A percentile compares a stretch with the other conserved stretches of the same genome.
Conservation (phyloP, 768 basidiomycete species). For the Imleria badia region DNA sequence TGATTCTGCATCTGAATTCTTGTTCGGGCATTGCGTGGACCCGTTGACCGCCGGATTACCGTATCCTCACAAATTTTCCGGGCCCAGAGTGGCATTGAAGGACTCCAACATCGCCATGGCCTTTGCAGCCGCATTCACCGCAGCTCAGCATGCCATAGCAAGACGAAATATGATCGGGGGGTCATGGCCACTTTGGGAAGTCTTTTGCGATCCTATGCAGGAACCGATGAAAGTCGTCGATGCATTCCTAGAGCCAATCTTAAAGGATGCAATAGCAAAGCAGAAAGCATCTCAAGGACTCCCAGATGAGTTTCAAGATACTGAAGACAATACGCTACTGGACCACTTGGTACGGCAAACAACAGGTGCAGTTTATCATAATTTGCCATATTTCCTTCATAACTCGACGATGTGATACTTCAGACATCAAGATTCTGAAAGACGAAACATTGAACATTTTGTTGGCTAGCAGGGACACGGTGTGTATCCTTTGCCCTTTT, state of each 20-base stretch:
- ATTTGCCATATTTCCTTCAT: background rate
- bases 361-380: conserved; percentile 26
- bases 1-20: conserved; percentile 53
- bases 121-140: conserved; percentile 36
- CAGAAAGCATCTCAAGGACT: conserved; percentile 6
- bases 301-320: background rate
- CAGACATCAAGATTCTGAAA: conserved; percentile 35
- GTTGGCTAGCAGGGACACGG: conserved; percentile 46
- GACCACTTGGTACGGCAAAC: conserved; percentile 42
- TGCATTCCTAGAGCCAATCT: conserved; percentile 39
- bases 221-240: conserved; percentile 40
- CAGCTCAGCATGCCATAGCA: conserved; percentile 32
- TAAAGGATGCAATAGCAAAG: conserved; percentile 36
- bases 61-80: conserved; percentile 34
- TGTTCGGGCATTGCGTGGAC: conserved; percentile 46
- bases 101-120: conserved; percentile 16
- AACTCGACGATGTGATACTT: background rate
- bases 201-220: conserved; percentile 32
- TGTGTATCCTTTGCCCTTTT: conserved; percentile 12
- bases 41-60: conserved; percentile 38
- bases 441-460: conserved; percentile 46
- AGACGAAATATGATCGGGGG: conserved; percentile 31
- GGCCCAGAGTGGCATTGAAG: conserved; percentile 3
- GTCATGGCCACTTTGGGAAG: conserved; percentile 42
- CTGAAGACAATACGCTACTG: conserved; percentile 40